Conservation (phyloP, 176 grass and related monocot genomes). For the Calamus simplicifolius region DNA sequence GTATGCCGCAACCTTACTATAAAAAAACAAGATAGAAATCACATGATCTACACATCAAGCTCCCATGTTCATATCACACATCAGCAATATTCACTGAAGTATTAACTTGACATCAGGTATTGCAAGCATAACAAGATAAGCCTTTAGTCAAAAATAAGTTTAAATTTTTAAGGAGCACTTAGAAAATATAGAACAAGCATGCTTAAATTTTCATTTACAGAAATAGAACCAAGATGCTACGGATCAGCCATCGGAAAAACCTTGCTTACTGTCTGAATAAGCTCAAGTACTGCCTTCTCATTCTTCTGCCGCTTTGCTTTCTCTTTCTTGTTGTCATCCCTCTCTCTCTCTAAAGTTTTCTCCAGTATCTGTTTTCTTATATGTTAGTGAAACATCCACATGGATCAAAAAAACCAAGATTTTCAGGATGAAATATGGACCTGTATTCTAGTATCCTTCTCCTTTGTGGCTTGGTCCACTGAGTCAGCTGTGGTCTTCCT, state of each 20-base stretch:
- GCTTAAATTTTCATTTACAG: not conserved
- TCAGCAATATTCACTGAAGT: too few relatives aligned
- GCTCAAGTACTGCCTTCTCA: slow-evolving; percentile 21
- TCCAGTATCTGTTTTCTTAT: slow-evolving; percentile 62
- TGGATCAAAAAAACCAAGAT: not conserved
- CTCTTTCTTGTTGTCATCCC: slow-evolving; percentile 59
- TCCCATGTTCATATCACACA: too few relatives aligned
- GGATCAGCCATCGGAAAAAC: slow-evolving; percentile 22
- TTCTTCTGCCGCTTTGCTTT: slow-evolving; percentile 28
- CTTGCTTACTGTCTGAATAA: slow-evolving; percentile 29
- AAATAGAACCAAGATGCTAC: not conserved
- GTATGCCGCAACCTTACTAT: too few relatives aligned
- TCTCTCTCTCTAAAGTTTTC: slow-evolving; percentile 76
- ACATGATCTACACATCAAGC: too few relatives aligned
- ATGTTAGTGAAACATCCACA: not conserved
- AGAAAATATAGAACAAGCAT: not conserved
- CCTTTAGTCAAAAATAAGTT: too few relatives aligned
- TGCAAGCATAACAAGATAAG: too few relatives aligned
- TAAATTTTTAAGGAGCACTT: not conserved
- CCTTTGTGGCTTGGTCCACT: slow-evolving; percentile 58
- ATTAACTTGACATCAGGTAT: too few relatives aligned
- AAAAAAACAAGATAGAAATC: too few relatives aligned
- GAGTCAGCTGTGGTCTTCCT: slow-evolving; percentile 45
- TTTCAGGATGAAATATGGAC: slow-evolving; percentile 20
- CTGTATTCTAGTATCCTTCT: slow-evolving; percentile 95